Evolutionary conservation across 305 asterid genomes (phyloP).

Genomic region (Fraxinus latifolia): DNA sequence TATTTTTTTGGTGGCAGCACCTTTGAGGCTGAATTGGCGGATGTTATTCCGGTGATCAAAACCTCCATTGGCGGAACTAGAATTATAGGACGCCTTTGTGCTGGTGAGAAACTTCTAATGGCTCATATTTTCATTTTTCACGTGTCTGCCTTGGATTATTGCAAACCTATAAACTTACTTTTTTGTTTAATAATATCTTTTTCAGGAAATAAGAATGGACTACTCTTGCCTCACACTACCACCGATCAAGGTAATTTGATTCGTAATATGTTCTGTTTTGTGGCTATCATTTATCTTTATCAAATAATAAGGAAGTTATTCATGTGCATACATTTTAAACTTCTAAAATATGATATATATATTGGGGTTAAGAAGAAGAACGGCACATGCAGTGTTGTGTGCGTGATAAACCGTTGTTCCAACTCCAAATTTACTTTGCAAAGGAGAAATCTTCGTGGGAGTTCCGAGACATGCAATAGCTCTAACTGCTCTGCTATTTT

Average conservation of each 20-base stretch:
- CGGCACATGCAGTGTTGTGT: neutral
- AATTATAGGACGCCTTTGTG: constrained; percentile 83
- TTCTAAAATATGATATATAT: neutral
- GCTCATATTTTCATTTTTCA: constrained; percentile 1
- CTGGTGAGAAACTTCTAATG: constrained; percentile 42
- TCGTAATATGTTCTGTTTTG: neutral
- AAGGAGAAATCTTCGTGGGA: neutral
- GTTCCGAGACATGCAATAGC: neutral
- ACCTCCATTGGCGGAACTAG: constrained; percentile 77
- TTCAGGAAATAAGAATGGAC: constrained; percentile 89
- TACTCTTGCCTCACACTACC: constrained; percentile 86
- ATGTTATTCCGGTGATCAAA: constrained; percentile 79
- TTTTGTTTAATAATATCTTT: neutral
- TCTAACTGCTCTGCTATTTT: neutral
- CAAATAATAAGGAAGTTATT: neutral
- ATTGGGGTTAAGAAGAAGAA: neutral
- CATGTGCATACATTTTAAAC: neutral
- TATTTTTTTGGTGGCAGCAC: constrained; percentile 43
- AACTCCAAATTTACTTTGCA: neutral
- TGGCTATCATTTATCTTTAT: neutral
- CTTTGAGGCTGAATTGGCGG: constrained; percentile 77
- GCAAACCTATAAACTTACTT: neutral
- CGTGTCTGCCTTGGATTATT: neutral
- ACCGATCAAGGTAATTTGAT: constrained; percentile 78
- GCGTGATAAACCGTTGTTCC: neutral